Conservation (phyloP, 2,329 filamentous ascomycete genomes). For the Tolypocladium nubicola region DNA sequence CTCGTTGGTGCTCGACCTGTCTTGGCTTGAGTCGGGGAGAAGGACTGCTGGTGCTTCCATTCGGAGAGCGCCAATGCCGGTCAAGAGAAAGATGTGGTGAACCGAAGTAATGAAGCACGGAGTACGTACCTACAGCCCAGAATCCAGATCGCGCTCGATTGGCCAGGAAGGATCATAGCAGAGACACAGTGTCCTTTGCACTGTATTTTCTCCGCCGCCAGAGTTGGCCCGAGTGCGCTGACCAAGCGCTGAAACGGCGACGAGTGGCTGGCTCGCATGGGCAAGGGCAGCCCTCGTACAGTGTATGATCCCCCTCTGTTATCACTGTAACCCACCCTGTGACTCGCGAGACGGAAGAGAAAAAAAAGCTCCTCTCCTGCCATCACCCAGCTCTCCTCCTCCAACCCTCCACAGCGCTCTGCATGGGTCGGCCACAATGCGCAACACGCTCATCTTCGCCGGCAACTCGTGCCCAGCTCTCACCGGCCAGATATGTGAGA, state of each 20-base stretch:
- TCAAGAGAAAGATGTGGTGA: neutral
- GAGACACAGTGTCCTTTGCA: neutral
- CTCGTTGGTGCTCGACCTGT: neutral
- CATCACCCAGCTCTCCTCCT: neutral
- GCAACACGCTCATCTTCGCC: slow-evolving; percentile 57
- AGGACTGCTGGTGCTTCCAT: neutral
- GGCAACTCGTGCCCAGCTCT: slow-evolving; percentile 57
- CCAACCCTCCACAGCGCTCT: neutral
- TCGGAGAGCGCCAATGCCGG: neutral
- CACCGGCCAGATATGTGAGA: slow-evolving; percentile 56
- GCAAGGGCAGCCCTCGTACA: neutral
- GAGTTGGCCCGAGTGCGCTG: neutral
- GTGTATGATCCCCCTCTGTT: neutral
- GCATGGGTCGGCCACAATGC: slow-evolving; percentile 32
- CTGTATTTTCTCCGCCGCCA: neutral
- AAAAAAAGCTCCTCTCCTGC: neutral
- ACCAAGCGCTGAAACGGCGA: neutral
- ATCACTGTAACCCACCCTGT: neutral
- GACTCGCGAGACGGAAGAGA: neutral
- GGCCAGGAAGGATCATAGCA: too few species aligned
- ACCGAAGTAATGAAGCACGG: too few species aligned
- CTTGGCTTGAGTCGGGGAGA: neutral
- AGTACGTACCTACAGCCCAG: too few species aligned
- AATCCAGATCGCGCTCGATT: too few species aligned
- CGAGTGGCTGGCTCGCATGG: neutral